Evolutionary conservation across 2,329 filamentous ascomycete genomes (phyloP).

Genomic region (Stromatinia cepivora): DNA sequence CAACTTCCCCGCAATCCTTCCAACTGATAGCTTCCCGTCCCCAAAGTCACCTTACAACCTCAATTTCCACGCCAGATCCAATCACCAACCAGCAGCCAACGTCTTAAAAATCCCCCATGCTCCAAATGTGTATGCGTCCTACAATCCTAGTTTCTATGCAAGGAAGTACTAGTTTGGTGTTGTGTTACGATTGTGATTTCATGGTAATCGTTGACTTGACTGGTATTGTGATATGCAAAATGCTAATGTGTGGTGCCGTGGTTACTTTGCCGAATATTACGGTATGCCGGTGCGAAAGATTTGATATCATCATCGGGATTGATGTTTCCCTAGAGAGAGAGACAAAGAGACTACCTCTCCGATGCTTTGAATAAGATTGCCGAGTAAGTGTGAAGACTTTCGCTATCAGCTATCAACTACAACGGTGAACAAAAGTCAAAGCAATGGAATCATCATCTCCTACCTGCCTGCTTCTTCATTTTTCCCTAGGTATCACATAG

Average conservation of each 20-base stretch:
- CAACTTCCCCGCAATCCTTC: conserved; percentile 5
- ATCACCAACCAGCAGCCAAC: background rate
- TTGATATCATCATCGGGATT: background rate
- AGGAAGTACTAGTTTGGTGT: background rate
- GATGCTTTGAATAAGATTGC: background rate
- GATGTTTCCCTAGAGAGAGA: background rate
- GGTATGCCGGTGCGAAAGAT: background rate
- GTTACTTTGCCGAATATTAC: background rate
- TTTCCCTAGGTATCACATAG: no score
- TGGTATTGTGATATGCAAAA: background rate
- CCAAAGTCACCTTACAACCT: background rate
- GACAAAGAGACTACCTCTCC: background rate
- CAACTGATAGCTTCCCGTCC: background rate
- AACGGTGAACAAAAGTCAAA: no score
- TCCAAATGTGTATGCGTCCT: no score
- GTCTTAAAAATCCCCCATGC: no score
- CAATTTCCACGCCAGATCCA: background rate
- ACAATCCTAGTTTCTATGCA: no score
- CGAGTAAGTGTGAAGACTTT: background rate
- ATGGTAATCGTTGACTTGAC: background rate
- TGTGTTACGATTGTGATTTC: background rate
- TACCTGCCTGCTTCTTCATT: no score
- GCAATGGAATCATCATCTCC: no score
- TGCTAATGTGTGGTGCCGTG: background rate
- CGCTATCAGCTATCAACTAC: no score